Evolutionary conservation across 306 rosid species (phyloP).

Genomic region (Citrullus mucosospermus): DNA sequence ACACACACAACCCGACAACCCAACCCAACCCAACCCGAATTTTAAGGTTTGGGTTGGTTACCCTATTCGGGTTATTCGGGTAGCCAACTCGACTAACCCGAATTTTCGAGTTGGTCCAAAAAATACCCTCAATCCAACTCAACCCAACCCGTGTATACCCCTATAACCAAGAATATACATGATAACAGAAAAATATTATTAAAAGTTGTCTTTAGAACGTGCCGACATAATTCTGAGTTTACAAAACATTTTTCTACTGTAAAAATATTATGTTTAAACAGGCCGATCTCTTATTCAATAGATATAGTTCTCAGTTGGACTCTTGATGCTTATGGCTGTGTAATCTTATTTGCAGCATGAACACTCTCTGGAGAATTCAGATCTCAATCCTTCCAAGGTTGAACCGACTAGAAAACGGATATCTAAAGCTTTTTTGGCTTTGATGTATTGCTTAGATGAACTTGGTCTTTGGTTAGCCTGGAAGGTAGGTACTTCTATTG

Average conservation of each 20-base stretch:
- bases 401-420: constrained; percentile 35
- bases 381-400: constrained; percentile 19
- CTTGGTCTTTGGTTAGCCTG: constrained; percentile 68
- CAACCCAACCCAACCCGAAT: too few species aligned
- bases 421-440: constrained; percentile 19
- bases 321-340: background rate
- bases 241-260: background rate
- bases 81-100: too few species aligned
- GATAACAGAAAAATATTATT: background rate
- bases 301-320: background rate
- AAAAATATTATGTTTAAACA: background rate
- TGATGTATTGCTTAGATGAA: constrained; percentile 50
- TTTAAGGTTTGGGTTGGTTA: too few species aligned
- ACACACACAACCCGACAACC: too few species aligned
- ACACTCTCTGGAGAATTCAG: constrained; percentile 17
- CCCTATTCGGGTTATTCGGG: too few species aligned
- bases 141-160: too few species aligned
- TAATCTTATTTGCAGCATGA: constrained; percentile 32
- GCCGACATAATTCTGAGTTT: background rate
- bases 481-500: constrained; percentile 37
- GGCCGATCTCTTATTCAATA: background rate
- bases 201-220: background rate
- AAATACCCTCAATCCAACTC: too few species aligned
- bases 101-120: too few species aligned
- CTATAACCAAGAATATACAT: background rate